These are phyloP conservation scores for Westerdykella sp. DNA, from an alignment of 2,329 filamentous ascomycete species.

Conservation along the genomic window DNA sequence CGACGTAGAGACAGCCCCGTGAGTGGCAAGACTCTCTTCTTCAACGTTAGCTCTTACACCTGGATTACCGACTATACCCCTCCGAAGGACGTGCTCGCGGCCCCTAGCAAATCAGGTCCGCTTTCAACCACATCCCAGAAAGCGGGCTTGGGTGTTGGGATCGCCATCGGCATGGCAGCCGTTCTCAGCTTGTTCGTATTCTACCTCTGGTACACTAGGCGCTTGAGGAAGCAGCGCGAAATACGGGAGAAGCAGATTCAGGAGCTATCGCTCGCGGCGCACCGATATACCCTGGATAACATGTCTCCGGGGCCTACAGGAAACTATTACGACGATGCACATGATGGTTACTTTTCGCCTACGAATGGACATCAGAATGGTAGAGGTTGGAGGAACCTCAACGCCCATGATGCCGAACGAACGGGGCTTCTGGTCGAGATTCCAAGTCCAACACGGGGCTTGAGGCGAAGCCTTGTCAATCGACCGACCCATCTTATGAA, in stretches of 20 bases:
- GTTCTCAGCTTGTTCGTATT: slow-evolving; percentile 38
- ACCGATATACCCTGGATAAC: slow-evolving; percentile 40
- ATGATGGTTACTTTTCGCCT: slow-evolving; percentile 25
- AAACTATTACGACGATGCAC: slow-evolving; percentile 23
- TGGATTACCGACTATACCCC: slow-evolving; percentile 55
- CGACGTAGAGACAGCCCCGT: slow-evolving; percentile 32
- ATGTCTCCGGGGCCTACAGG: slow-evolving; percentile 33
- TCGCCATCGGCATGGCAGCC: slow-evolving; percentile 41
- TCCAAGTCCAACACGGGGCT: slow-evolving; percentile 44
- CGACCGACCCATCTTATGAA: slow-evolving; percentile 34
- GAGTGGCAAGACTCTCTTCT: slow-evolving; percentile 49
- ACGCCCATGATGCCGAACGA: slow-evolving; percentile 37
- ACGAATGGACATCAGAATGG: slow-evolving; percentile 13
- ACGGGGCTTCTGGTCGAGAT: slow-evolving; percentile 45
- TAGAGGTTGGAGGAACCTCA: slow-evolving; percentile 28
- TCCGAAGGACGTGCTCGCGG: slow-evolving; percentile 25
- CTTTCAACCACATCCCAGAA: slow-evolving; percentile 42
- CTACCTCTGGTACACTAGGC: slow-evolving; percentile 44
- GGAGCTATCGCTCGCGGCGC: slow-evolving; percentile 46
- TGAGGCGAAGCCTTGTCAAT: slow-evolving; percentile 37
- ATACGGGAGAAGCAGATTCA: slow-evolving; percentile 51
- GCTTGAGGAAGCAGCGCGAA: slow-evolving; percentile 37
- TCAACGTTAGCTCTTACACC: slow-evolving; percentile 55
- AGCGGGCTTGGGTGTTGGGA: slow-evolving; percentile 41
- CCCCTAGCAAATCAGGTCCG: slow-evolving; percentile 21